Base-by-base conservation (phyloP, 2,329 filamentous ascomycete genomes). In the Sclerotinia trifoliorum region DNA sequence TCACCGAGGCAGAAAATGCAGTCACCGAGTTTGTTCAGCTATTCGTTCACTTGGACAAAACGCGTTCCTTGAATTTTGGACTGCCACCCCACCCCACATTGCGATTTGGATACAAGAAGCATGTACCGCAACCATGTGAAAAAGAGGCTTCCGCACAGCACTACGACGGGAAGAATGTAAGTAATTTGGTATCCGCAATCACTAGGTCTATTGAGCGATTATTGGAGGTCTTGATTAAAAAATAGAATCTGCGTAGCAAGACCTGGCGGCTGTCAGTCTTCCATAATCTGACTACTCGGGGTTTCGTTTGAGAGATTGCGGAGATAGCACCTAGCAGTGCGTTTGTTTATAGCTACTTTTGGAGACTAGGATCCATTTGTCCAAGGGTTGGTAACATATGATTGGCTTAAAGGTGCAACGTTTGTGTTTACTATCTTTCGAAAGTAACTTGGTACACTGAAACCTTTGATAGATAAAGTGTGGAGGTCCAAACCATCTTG, bases 101-200 rank as follows among this genome's bases (percentile, higher is more conserved):
- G 73, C 87, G 95, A 60, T 95, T 99, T 35, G 95, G 98, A 80
- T 99, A 98, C 83, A 99, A 99, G 85, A 98, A 98, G 82, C 15
- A 8, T 17, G 26, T 52, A 10, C 24, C 51, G 24, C 24, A 17
- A 10, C 51, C 7, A 15, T 15, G 24, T 29, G 24, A 52, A 52
- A 8, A 26, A 19, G 51, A 26, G 17, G 17, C 13, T 26, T 29
- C 24, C 5, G 17, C 13, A 52, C 15, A 17, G 15, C 19, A 17
- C 51, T 52, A 24, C 3, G 15, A 29, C 24, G 15, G 29, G 15
- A 52, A 6, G 15, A 29, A 52, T 17, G 51, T 52, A 11, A 35
- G 1, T 3, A 19, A 19, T 17, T 42, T 57, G 5, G 11, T 44
- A n/a, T 57, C n/a, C 15, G 7, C 35, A 26, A 26, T 24, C 24